Base-by-base conservation (phyloP, 495 filamentous ascomycete genomes). In the Lepraria neglecta region DNA sequence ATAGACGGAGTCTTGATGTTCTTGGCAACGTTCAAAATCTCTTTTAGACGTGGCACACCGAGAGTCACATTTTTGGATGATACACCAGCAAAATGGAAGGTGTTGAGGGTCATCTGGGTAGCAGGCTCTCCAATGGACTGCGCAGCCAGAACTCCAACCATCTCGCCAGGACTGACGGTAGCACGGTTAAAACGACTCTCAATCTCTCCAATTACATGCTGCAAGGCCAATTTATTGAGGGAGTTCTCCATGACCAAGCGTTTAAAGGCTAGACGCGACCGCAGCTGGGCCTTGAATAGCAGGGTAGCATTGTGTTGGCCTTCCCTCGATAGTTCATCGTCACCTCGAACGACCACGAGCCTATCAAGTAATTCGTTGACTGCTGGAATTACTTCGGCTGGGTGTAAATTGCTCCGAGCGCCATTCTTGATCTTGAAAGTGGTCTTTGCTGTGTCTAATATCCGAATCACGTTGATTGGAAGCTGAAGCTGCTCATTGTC, bases 1-100 rank as follows among this genome's bases (percentile, higher is more conserved):
- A 97, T 97, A 17, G 90, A 92, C 6, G 94, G 94, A 0, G 94
- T 99, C 80, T 99, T 99, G 79, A 99, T 96, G 70, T 97, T 95
- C 61, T 85, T 89, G 3, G 94, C 92, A 46, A 97, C 88, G 71
- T 99, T 97, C 43, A 99, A 78, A 83, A 99, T 97, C 76, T 99
- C 94, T 83, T 99, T 99, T 21, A 99, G 80, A 83, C 94, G 92
- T 52, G 94, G 94, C 28, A 99, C 94, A 88, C 94, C 94, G 57
- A 97, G 88, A 27, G 94, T 99, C 54, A 97, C 91, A 80, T 97
- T 99, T 85, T 99, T 99, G 27, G 94, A 96, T 2, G 95, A 95
- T 47, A 98, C 91, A 95, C 94, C 94, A 73, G 94, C 91, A 75
- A 99, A 97, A 82, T 99, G 94, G 86, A 99, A 99, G 31, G 94